phyloP scores from a whole-genome alignment of 768 basidiomycete genomes.

The Agrocybe pediades region DNA sequence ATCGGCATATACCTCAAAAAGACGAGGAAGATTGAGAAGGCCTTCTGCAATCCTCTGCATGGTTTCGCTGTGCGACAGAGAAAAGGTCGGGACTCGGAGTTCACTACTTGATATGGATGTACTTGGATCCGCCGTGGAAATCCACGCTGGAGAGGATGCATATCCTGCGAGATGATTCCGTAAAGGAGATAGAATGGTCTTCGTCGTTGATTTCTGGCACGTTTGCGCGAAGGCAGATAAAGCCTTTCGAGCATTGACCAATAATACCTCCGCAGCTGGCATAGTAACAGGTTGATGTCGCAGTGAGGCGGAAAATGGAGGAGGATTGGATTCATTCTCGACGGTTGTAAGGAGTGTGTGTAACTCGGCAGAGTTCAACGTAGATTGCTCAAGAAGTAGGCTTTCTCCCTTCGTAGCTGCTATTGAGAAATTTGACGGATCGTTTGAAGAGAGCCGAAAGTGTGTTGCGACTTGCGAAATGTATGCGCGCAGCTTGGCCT shows the following conservation, averaged over 20 bases:
- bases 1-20: slow-evolving; percentile 93
- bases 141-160: slow-evolving; percentile 69
- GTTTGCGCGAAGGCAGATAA: slow-evolving; percentile 66
- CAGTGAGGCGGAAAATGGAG: slow-evolving; percentile 32
- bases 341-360: slow-evolving; percentile 57
- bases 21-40: slow-evolving; percentile 86
- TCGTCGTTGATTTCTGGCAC: slow-evolving; percentile 78
- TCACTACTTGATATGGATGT: slow-evolving; percentile 49
- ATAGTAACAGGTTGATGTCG: slow-evolving; percentile 27
- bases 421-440: slow-evolving; percentile 55
- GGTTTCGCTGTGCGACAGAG: slow-evolving; percentile 85
- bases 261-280: slow-evolving; percentile 40
- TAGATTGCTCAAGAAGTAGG: slow-evolving; percentile 78
- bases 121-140: slow-evolving; percentile 50
- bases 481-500: slow-evolving; percentile 62
- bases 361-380: slow-evolving; percentile 81
- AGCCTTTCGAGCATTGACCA: slow-evolving; percentile 54
- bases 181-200: slow-evolving; percentile 83
- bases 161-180: slow-evolving; percentile 73
- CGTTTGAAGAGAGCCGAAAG: slow-evolving; percentile 57
- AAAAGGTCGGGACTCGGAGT: slow-evolving; percentile 86
- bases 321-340: slow-evolving; percentile 40
- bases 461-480: slow-evolving; percentile 60
- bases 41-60: slow-evolving; percentile 92
- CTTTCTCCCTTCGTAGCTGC: slow-evolving; percentile 68